These are phyloP conservation scores for Umbilicus rupestris DNA, from an alignment of 164 flowering plant species.

Conservation along the genomic window DNA sequence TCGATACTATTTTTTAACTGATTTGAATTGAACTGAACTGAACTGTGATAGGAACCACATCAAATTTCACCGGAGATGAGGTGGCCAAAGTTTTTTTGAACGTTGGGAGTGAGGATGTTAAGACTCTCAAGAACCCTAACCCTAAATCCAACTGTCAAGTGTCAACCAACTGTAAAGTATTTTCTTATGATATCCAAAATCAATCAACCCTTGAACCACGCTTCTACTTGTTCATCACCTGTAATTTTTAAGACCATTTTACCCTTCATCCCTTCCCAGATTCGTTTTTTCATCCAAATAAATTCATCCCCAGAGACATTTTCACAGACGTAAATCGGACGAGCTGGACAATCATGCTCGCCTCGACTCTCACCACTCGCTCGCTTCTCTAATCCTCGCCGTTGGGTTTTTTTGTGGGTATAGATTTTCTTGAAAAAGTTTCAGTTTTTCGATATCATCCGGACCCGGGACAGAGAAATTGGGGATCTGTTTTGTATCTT, in stretches of 20 bases:
- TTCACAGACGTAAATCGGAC: background rate
- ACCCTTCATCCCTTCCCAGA: background rate
- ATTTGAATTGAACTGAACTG: too few relatives aligned
- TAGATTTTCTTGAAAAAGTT: too few relatives aligned
- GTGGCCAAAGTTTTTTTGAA: too few relatives aligned
- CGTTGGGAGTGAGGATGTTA: background rate
- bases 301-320: background rate
- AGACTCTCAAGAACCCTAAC: background rate
- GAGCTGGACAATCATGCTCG: background rate
- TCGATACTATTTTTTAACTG: too few relatives aligned
- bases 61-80: too few relatives aligned
- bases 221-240: background rate
- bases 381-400: background rate
- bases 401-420: background rate
- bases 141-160: slow-evolving; percentile 4
- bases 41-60: too few relatives aligned
- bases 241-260: background rate
- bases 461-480: background rate
- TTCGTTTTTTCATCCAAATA: background rate
- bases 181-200: background rate
- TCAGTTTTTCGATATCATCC: background rate
- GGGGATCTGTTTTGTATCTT: background rate
- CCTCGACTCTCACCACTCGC: background rate
- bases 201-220: background rate
- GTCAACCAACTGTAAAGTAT: background rate